phyloP scores from a whole-genome alignment of 2,329 filamentous ascomycete genomes.

The Colletotrichum liaoningense region DNA sequence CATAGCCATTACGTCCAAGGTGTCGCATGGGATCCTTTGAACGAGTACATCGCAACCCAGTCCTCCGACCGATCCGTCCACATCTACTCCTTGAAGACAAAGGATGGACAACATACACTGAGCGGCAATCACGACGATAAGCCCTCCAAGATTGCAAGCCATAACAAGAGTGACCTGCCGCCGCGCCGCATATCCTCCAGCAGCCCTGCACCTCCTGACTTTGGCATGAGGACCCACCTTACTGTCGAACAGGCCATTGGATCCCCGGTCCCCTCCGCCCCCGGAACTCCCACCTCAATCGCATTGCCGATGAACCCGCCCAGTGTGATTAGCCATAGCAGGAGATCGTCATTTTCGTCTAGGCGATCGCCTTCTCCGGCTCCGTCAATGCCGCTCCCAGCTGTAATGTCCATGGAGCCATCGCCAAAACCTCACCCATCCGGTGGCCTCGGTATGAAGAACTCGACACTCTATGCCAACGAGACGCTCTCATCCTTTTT shows the following conservation, averaged over 20 bases:
- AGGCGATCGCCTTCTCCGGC: constrained; percentile 92
- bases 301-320: constrained; percentile 97
- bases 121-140: constrained; percentile 68
- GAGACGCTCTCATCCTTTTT: constrained; percentile 98
- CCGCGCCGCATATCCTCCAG: constrained; percentile 88
- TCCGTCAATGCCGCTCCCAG: constrained; percentile 91
- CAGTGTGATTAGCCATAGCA: constrained; percentile 70
- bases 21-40: constrained; percentile 97
- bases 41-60: constrained; percentile 98
- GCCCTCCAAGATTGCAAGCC: constrained; percentile 84
- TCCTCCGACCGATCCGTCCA: constrained; percentile 98
- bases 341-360: constrained; percentile 89
- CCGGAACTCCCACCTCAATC: constrained; percentile 90
- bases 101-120: constrained; percentile 94
- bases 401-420: constrained; percentile 92
- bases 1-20: constrained; percentile 99
- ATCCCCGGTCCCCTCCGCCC: constrained; percentile 90
- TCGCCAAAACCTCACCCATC: constrained; percentile 81
- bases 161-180: constrained; percentile 88
- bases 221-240: constrained; percentile 74
- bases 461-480: constrained; percentile 92
- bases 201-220: constrained; percentile 91
- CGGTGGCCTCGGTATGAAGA: constrained; percentile 76
- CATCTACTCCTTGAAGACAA: constrained; percentile 95
- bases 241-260: constrained; percentile 69